These are phyloP conservation scores for Coemansia sp. DNA, from an alignment of 192 early-diverging fungal genomes.

Conservation along the genomic window DNA sequence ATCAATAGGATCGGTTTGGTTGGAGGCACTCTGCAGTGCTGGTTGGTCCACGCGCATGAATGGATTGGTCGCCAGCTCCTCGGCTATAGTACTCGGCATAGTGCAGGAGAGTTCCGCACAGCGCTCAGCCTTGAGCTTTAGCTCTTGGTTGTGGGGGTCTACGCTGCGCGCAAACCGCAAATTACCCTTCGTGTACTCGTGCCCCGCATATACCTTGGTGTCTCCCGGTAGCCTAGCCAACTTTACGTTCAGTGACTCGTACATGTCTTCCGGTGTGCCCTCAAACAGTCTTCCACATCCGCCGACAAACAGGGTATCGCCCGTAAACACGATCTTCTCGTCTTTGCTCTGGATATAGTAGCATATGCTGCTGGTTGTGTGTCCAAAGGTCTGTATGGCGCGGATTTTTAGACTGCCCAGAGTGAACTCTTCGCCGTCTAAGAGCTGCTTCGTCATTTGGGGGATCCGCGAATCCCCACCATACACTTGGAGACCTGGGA, in stretches of 20 bases:
- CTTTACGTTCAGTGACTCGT: conserved; percentile 66
- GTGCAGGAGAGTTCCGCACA: conserved; percentile 53
- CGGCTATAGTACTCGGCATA: conserved; percentile 87
- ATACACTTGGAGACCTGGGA: conserved; percentile 69
- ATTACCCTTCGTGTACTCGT: conserved; percentile 85
- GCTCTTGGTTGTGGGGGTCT: conserved; percentile 72
- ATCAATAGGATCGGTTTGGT: conserved; percentile 64
- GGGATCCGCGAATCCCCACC: conserved; percentile 88
- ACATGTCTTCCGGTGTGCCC: conserved; percentile 82
- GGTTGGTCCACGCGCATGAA: conserved; percentile 81
- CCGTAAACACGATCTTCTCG: conserved; percentile 81
- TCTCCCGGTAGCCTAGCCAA: conserved; percentile 71
- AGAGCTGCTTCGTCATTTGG: conserved; percentile 68
- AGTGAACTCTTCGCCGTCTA: conserved; percentile 70
- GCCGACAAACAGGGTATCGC: conserved; percentile 79
- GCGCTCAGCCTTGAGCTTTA: conserved; percentile 68
- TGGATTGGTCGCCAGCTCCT: conserved; percentile 82
- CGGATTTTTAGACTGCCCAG: conserved; percentile 72
- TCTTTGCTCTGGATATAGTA: conserved; percentile 70
- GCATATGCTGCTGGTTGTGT: conserved; percentile 84
- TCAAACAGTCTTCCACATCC: conserved; percentile 95
- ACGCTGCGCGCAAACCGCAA: conserved; percentile 73
- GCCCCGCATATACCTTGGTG: conserved; percentile 87
- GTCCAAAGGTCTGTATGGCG: conserved; percentile 77
- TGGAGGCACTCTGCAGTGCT: conserved; percentile 56